These are phyloP conservation scores for Nidularia pulvinata DNA, from an alignment of 768 basidiomycete species.

Conservation along the genomic window DNA sequence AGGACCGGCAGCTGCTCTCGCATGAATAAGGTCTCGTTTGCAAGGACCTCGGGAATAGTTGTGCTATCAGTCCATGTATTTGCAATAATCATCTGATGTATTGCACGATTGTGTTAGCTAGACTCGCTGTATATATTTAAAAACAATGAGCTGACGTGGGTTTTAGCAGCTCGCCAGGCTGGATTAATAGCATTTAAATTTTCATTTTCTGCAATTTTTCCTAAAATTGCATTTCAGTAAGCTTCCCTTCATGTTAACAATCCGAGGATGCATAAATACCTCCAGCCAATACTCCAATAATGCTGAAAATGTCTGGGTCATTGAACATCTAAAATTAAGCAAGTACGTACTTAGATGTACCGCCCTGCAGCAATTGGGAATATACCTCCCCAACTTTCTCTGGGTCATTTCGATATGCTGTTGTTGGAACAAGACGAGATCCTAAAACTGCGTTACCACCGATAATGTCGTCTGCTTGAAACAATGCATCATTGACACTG, in stretches of 20 bases:
- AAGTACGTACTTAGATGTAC: slow-evolving; percentile 6
- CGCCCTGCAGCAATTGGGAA: slow-evolving; percentile 13
- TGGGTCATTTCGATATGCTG: slow-evolving; percentile 9
- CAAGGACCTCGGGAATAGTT: slow-evolving; percentile 9
- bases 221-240: slow-evolving; percentile 3
- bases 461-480: slow-evolving; percentile 8
- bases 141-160: slow-evolving; percentile 20
- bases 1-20: slow-evolving; percentile 19
- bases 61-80: slow-evolving; percentile 11
- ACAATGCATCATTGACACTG: slow-evolving; percentile 12
- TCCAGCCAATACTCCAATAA: slow-evolving; percentile 16
- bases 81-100: slow-evolving; percentile 9
- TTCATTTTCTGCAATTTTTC: slow-evolving; percentile 29
- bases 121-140: no score
- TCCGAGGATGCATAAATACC: slow-evolving; percentile 2
- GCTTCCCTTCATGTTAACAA: background rate
- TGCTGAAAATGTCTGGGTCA: slow-evolving; percentile 4
- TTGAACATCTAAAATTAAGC: background rate
- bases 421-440: slow-evolving; percentile 11
- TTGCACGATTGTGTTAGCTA: no score
- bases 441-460: slow-evolving; percentile 9
- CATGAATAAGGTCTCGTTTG: slow-evolving; percentile 16
- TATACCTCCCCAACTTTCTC: slow-evolving; percentile 14
- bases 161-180: slow-evolving; percentile 33
- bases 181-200: slow-evolving; percentile 25